Conservation (phyloP, 2,329 filamentous ascomycete genomes). For the Pseudopithomyces chartarum region DNA sequence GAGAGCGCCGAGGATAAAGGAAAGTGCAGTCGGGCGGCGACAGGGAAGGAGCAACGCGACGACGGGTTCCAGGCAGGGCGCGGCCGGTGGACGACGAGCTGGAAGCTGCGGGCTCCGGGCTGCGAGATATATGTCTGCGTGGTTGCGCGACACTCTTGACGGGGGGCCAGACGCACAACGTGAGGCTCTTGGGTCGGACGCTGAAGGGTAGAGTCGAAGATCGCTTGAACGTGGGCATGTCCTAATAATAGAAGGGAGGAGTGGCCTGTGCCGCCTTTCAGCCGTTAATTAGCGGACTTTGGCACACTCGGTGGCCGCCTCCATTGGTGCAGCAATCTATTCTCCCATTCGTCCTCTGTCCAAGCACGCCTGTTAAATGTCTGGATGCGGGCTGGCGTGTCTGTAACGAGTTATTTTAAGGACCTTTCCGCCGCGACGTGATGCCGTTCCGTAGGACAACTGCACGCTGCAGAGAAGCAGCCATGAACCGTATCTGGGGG, state of each 20-base stretch:
- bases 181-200: constrained; percentile 33
- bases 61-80: constrained; percentile 30
- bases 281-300: constrained; percentile 10
- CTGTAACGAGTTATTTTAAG: constrained; percentile 35
- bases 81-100: constrained; percentile 23
- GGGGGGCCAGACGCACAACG: constrained; percentile 11
- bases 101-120: constrained; percentile 24
- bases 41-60: constrained; percentile 19
- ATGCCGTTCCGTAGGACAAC: constrained; percentile 8
- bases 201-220: constrained; percentile 28
- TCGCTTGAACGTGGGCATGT: constrained; percentile 7
- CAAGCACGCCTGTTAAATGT: neutral
- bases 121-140: constrained; percentile 34
- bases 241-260: constrained; percentile 6
- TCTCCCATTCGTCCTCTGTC: constrained; percentile 5
- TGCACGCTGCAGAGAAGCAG: constrained; percentile 8
- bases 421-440: constrained; percentile 17
- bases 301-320: neutral
- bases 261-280: constrained; percentile 8
- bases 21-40: constrained; percentile 28
- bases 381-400: constrained; percentile 5
- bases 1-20: constrained; percentile 28
- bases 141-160: constrained; percentile 23
- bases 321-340: constrained; percentile 8
- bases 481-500: neutral